Conservation (phyloP, 2,329 filamentous ascomycete genomes). For the Fusarium oligoseptatum region DNA sequence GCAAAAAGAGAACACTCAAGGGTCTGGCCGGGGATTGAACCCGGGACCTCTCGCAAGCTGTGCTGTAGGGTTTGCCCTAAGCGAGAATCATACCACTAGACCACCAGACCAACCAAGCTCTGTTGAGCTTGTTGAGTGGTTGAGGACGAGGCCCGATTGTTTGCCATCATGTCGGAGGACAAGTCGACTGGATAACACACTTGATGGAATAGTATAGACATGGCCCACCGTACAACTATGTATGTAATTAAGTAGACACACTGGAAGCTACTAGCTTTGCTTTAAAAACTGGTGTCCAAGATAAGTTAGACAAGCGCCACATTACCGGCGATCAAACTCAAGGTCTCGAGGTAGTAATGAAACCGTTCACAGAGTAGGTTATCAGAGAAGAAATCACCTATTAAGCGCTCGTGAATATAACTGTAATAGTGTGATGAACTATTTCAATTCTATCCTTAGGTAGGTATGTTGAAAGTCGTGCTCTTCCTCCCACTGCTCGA, state of each 20-base stretch:
- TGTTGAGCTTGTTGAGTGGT: background rate
- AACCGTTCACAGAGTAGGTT: background rate
- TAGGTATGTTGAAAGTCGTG: background rate
- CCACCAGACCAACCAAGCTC: background rate
- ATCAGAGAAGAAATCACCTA: background rate
- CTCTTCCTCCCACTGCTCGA: background rate
- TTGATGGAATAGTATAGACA: background rate
- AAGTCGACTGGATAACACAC: background rate
- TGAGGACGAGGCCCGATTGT: background rate
- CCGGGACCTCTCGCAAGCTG: constrained; percentile 60
- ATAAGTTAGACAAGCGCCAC: background rate
- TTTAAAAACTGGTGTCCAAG: background rate
- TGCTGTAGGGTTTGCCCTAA: constrained; percentile 2
- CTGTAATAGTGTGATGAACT: background rate
- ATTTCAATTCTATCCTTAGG: background rate
- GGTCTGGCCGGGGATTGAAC: constrained; percentile 62
- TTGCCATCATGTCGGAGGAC: background rate
- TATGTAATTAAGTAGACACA: background rate
- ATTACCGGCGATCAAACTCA: background rate
- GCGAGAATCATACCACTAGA: constrained; percentile 6
- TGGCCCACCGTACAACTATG: background rate
- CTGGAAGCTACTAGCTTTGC: background rate
- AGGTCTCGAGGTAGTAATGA: background rate
- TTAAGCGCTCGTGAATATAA: background rate
- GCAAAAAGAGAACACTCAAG: constrained; percentile 24